A percentile compares a stretch with the other conserved stretches of the same genome.
These are phyloP conservation scores for Diaporthe sp. DNA, from an alignment of 2,329 filamentous ascomycete species.

Conservation along the genomic window DNA sequence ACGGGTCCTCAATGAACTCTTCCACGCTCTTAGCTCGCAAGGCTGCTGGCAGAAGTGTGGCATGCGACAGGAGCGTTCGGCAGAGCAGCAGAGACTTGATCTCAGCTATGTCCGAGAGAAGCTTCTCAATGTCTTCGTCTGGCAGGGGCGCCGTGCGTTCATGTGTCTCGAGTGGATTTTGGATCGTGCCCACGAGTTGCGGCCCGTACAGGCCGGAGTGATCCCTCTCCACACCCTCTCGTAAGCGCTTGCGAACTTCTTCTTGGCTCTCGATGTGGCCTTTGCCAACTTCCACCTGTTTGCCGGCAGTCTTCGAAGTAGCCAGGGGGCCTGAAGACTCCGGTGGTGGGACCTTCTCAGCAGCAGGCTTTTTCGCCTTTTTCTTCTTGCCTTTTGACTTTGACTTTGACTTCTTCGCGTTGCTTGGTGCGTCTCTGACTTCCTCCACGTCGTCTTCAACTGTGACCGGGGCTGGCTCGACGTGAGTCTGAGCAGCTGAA, in stretches of 20 bases:
- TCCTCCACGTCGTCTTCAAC: slow-evolving; percentile 1
- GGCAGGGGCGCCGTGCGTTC: slow-evolving; percentile 53
- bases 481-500: not conserved
- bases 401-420: slow-evolving; percentile 8
- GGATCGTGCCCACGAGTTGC: slow-evolving; percentile 49
- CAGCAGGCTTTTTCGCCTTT: not conserved
- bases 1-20: slow-evolving; percentile 56
- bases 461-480: not conserved
- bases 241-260: slow-evolving; percentile 14
- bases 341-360: not conserved
- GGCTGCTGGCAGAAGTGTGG: slow-evolving; percentile 58
- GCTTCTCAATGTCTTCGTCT: slow-evolving; percentile 56
- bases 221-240: slow-evolving; percentile 46
- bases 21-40: slow-evolving; percentile 57
- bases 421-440: not conserved
- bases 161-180: slow-evolving; percentile 46
- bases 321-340: slow-evolving; percentile 44
- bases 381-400: slow-evolving; percentile 25
- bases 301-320: slow-evolving; percentile 32
- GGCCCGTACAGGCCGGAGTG: slow-evolving; percentile 48
- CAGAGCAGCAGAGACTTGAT: slow-evolving; percentile 64
- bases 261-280: slow-evolving; percentile 56
- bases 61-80: slow-evolving; percentile 59
- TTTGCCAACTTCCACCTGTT: slow-evolving; percentile 47
- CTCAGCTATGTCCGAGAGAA: slow-evolving; percentile 59